Evolutionary conservation across 495 filamentous ascomycete genomes (phyloP).

Genomic region (Neohortaea acidophila): DNA sequence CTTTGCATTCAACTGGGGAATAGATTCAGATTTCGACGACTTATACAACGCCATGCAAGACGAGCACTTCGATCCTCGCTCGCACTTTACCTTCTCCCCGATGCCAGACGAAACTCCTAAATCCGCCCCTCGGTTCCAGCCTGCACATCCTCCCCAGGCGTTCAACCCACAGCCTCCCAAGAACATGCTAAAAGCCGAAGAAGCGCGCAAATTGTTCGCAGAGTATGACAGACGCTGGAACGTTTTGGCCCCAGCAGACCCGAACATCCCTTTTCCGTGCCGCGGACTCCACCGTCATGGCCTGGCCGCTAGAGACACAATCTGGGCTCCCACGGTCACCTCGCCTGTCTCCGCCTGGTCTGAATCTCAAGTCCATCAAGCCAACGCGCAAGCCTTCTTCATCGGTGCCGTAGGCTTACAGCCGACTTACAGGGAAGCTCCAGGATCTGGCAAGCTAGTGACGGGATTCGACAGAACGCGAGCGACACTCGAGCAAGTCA

Average conservation of each 20-base stretch:
- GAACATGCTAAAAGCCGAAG: constrained; percentile 3
- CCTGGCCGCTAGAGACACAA: neutral
- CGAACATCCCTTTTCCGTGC: constrained; percentile 13
- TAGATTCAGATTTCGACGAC: too few relatives aligned
- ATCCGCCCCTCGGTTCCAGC: too few relatives aligned
- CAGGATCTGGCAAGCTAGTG: neutral
- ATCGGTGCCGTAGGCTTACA: constrained; percentile 5
- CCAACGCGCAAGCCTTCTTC: constrained; percentile 15
- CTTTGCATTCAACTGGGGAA: too few relatives aligned
- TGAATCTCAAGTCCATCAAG: constrained; percentile 9
- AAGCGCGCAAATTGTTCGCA: constrained; percentile 9
- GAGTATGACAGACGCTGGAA: constrained; percentile 13
- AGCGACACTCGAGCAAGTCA: constrained; percentile 8
- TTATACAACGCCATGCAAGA: too few relatives aligned
- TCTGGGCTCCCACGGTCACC: constrained; percentile 9
- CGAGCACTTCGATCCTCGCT: too few relatives aligned
- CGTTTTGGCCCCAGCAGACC: constrained; percentile 5
- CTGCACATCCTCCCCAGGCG: too few relatives aligned
- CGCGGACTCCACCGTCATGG: constrained; percentile 2
- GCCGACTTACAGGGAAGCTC: constrained; percentile 7
- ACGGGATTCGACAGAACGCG: constrained; percentile 9
- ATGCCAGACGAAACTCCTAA: too few relatives aligned
- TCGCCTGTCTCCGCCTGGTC: constrained; percentile 11
- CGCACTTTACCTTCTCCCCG: too few relatives aligned
- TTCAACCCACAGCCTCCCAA: too few relatives aligned